phyloP scores from a whole-genome alignment of 768 basidiomycete species.

The Gloeophyllum trabeum region DNA sequence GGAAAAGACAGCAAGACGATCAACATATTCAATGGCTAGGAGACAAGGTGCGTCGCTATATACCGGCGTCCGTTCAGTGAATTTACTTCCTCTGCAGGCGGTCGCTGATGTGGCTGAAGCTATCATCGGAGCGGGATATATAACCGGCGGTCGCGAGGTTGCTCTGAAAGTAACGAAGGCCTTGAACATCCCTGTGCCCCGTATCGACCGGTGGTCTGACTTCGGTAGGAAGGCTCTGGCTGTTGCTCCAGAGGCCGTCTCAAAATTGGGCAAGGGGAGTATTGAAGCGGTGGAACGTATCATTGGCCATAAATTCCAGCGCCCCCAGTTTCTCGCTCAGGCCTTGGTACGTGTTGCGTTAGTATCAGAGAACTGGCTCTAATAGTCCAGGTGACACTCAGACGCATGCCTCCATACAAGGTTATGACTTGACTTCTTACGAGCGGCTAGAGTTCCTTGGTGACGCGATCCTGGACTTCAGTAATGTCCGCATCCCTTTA shows the following conservation, averaged over 20 bases:
- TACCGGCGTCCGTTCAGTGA: neutral
- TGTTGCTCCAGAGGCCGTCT: slow-evolving; percentile 29
- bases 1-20: slow-evolving; percentile 30
- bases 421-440: slow-evolving; percentile 45
- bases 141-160: slow-evolving; percentile 57
- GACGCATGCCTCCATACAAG: slow-evolving; percentile 59
- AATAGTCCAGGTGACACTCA: slow-evolving; percentile 16
- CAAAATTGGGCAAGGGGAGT: slow-evolving; percentile 34
- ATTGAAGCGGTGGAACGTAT: slow-evolving; percentile 49
- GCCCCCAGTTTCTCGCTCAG: slow-evolving; percentile 54
- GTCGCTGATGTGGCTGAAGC: slow-evolving; percentile 82
- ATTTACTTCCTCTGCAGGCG: slow-evolving; percentile 35
- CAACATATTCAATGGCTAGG: slow-evolving; percentile 47
- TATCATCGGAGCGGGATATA: slow-evolving; percentile 72
- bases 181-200: slow-evolving; percentile 52
- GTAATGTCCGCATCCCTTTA: slow-evolving; percentile 29
- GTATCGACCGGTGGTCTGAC: slow-evolving; percentile 63
- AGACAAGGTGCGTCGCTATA: slow-evolving; percentile 49
- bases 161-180: slow-evolving; percentile 56
- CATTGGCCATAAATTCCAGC: slow-evolving; percentile 49
- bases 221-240: slow-evolving; percentile 39
- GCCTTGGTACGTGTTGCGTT: slow-evolving; percentile 47
- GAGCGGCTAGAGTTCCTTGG: slow-evolving; percentile 80
- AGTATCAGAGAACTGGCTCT: neutral
- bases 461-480: slow-evolving; percentile 76